Evolutionary conservation across 108 stramenopile genomes (phyloP).

Genomic region (Parietichytrium sp.): DNA sequence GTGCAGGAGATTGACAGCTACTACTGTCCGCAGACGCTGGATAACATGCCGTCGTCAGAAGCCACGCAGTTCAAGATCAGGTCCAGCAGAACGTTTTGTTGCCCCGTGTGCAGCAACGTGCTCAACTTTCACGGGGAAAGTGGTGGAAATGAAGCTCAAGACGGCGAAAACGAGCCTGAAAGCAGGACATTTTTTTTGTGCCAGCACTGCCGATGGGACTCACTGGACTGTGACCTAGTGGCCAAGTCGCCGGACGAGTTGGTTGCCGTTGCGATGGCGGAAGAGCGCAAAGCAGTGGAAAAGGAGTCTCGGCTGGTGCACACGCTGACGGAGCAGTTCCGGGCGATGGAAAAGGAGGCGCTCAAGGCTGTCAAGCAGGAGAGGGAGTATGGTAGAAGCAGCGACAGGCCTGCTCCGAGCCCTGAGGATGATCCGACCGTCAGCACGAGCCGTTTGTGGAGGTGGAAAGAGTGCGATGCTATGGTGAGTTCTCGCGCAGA

Average conservation of each 20-base stretch:
- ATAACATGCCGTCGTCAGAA: slow-evolving; percentile 30
- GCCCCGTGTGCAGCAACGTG: slow-evolving; percentile 20
- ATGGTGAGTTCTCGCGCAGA: background rate
- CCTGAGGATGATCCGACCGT: too few species aligned
- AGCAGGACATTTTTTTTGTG: background rate
- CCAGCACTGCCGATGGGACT: slow-evolving; percentile 20
- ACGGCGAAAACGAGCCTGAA: background rate
- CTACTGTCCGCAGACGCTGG: slow-evolving; percentile 24
- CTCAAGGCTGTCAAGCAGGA: too few species aligned
- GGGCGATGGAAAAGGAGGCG: background rate
- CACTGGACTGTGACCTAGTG: background rate
- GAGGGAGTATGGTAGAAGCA: too few species aligned
- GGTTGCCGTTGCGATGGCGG: background rate
- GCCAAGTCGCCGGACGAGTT: background rate
- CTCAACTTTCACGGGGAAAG: background rate
- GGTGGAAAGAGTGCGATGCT: background rate
- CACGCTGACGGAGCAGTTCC: background rate
- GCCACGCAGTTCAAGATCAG: background rate
- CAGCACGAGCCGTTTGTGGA: too few species aligned
- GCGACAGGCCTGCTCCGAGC: too few species aligned
- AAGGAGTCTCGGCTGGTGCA: background rate
- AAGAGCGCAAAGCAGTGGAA: background rate
- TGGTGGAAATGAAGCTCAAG: background rate
- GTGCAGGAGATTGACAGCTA: slow-evolving; percentile 26
- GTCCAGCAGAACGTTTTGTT: background rate